Evolutionary conservation across 2,329 filamentous ascomycete genomes (phyloP).

Genomic region (Curvularia verruculosa): DNA sequence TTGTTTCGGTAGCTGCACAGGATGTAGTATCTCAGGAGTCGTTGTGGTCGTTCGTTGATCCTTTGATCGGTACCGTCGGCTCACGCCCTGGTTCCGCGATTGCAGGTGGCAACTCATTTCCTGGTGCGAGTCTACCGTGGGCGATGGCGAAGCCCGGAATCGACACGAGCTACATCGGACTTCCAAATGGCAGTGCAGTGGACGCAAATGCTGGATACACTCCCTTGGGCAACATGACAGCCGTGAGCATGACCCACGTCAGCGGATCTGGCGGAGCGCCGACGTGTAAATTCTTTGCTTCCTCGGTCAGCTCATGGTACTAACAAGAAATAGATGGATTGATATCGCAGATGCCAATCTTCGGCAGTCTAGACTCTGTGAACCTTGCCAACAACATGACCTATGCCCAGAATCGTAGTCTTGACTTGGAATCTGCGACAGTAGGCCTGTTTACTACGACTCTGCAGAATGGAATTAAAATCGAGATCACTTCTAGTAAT

Average conservation of each 20-base stretch:
- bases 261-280: not conserved
- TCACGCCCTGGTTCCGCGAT: conserved; percentile 38
- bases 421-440: too few species aligned
- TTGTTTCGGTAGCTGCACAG: too few species aligned
- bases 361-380: too few species aligned
- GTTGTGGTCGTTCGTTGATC: conserved; percentile 35
- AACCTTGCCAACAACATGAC: too few species aligned
- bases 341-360: too few species aligned
- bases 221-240: not conserved
- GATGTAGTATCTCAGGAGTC: not conserved
- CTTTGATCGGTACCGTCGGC: conserved; percentile 52
- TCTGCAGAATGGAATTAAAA: too few species aligned
- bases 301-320: too few species aligned
- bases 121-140: conserved; percentile 34
- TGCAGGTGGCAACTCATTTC: conserved; percentile 36
- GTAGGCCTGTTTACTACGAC: too few species aligned
- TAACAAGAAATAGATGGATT: too few species aligned
- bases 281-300: not conserved
- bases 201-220: conserved; percentile 25
- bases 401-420: too few species aligned
- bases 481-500: too few species aligned
- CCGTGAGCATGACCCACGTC: not conserved
- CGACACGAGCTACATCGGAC: conserved; percentile 28
- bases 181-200: conserved; percentile 9
- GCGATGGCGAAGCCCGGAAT: conserved; percentile 39